Conservation (phyloP, 148 eudicot species). For the Spergularia bocconei region DNA sequence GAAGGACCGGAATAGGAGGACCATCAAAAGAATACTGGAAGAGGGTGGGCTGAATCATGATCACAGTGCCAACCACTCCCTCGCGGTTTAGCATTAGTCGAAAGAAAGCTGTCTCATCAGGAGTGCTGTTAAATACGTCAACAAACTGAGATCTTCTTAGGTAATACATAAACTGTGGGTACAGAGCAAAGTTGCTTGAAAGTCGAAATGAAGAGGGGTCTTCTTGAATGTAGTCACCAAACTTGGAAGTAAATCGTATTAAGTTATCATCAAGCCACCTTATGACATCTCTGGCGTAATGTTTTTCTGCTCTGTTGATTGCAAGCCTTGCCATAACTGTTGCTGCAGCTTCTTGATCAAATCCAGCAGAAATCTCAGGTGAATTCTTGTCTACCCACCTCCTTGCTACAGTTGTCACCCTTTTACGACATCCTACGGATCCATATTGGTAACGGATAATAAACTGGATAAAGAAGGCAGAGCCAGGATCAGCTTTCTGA, state of each 20-base stretch:
- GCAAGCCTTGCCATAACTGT: constrained; percentile 83
- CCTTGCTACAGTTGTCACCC: constrained; percentile 95
- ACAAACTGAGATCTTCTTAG: constrained; percentile 89
- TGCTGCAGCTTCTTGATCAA: constrained; percentile 97
- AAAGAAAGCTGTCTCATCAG: constrained; percentile 88
- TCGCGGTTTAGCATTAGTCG: constrained; percentile 88
- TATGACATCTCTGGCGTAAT: constrained; percentile 63
- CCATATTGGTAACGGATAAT: constrained; percentile 73
- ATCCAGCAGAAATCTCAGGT: constrained; percentile 79
- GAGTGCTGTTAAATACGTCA: constrained; percentile 87
- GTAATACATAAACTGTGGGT: constrained; percentile 91
- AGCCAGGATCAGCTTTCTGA: constrained; percentile 66
- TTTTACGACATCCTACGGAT: constrained; percentile 58
- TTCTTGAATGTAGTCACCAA: constrained; percentile 83
- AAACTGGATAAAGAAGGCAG: constrained; percentile 90
- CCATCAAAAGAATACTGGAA: constrained; percentile 90
- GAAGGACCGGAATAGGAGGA: constrained; percentile 82
- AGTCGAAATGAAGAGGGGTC: constrained; percentile 89
- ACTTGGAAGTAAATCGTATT: constrained; percentile 65
- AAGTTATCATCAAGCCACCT: constrained; percentile 81
- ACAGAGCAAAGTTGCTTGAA: constrained; percentile 80
- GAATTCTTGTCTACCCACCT: constrained; percentile 77
- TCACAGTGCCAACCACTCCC: constrained; percentile 78
- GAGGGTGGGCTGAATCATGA: constrained; percentile 96
- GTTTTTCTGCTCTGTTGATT: constrained; percentile 53